phyloP scores from a whole-genome alignment of 1,139 yeast species.

The Ashbya aceris region DNA sequence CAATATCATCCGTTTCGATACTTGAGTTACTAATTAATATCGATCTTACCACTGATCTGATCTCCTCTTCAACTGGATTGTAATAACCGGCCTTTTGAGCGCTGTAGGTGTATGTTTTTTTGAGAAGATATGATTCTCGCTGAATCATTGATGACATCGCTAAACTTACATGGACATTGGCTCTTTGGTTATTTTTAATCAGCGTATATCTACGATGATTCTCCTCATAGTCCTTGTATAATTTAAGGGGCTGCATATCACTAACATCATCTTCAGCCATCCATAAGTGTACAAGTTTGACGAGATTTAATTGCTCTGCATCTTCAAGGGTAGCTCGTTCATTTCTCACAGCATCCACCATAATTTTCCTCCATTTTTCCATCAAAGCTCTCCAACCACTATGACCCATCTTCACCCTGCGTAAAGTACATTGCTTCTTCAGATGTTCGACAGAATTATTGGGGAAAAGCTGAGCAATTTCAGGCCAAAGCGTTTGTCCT shows the following conservation, averaged over 20 bases:
- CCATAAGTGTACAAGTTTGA: constrained; percentile 24
- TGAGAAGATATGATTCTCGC: constrained; percentile 23
- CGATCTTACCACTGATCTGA: constrained; percentile 24
- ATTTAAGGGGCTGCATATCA: constrained; percentile 10
- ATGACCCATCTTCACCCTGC: constrained; percentile 28
- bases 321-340: constrained; percentile 24
- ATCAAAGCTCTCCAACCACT: constrained; percentile 27
- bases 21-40: constrained; percentile 18
- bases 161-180: constrained; percentile 13
- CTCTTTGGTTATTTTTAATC: constrained; percentile 11
- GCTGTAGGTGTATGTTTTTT: constrained; percentile 16
- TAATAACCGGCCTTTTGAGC: constrained; percentile 1
- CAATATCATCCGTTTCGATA: constrained; percentile 19
- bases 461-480: constrained; percentile 24
- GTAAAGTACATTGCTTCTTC: constrained; percentile 27
- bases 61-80: constrained; percentile 15
- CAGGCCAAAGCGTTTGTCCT: constrained; percentile 28
- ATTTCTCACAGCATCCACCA: constrained; percentile 24
- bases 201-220: constrained; percentile 23
- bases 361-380: constrained; percentile 26
- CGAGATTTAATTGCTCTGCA: constrained; percentile 24
- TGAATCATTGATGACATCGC: constrained; percentile 31
- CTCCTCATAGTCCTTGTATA: constrained; percentile 21
- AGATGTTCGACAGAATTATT: constrained; percentile 25
- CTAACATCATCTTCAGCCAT: constrained; percentile 15